These are phyloP conservation scores for Alternaria sp. DNA, from an alignment of 2,329 filamentous ascomycete genomes.

Conservation along the genomic window DNA sequence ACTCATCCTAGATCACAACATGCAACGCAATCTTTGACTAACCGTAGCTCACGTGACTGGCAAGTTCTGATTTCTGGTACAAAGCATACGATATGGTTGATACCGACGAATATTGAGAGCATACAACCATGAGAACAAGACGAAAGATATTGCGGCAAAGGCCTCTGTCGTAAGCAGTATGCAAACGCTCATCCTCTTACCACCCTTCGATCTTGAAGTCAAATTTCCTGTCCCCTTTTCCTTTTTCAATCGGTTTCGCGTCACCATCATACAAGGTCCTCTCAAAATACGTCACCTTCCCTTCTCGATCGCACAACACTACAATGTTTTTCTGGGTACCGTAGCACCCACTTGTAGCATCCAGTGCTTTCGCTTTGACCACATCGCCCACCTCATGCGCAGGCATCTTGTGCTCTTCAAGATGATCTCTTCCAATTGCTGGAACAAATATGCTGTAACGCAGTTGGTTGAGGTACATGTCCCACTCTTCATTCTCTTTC, in stretches of 20 bases:
- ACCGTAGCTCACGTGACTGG: too few species aligned
- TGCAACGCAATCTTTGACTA: too few species aligned
- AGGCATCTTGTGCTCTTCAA: slow-evolving; percentile 50
- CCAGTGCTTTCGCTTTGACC: slow-evolving; percentile 48
- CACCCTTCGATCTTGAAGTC: slow-evolving; percentile 60
- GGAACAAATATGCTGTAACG: slow-evolving; percentile 70
- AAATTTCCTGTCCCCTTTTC: slow-evolving; percentile 58
- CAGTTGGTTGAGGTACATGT: slow-evolving; percentile 65
- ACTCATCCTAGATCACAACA: too few species aligned
- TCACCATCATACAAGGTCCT: slow-evolving; percentile 67
- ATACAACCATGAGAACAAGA: too few species aligned
- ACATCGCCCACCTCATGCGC: slow-evolving; percentile 52
- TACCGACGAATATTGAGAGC: too few species aligned
- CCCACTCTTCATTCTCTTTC: slow-evolving; percentile 59
- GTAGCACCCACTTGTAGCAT: slow-evolving; percentile 62
- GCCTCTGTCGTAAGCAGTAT: too few species aligned
- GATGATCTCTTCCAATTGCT: slow-evolving; percentile 59
- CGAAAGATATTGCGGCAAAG: too few species aligned
- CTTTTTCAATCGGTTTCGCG: slow-evolving; percentile 57
- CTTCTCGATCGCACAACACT: slow-evolving; percentile 64
- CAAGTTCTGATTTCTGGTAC: too few species aligned
- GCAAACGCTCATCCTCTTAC: slow-evolving; percentile 17
- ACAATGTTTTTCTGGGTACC: slow-evolving; percentile 73
- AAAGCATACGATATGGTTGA: too few species aligned
- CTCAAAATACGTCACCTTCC: slow-evolving; percentile 69